Base-by-base conservation (phyloP, 257 asterid genomes). In the Fraxinus anomala region DNA sequence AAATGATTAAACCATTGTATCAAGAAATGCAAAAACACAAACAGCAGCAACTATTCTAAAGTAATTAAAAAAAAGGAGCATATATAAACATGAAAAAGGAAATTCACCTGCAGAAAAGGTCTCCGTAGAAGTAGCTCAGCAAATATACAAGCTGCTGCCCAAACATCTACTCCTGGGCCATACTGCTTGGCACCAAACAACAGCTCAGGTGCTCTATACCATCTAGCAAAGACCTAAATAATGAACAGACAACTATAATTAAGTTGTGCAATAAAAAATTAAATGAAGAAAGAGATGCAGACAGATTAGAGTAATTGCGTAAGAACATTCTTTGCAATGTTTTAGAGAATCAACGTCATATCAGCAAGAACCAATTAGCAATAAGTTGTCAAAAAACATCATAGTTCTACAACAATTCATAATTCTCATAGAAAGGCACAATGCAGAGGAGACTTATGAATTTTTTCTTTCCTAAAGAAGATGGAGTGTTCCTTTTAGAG, bases 111-210 rank as follows among this genome's bases (percentile, higher is more conserved):
- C 82, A 96, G 86, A 82, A 96, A 93, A 67, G 99, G 98, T 77
- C 96, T 88, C 4, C 98, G 96, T 73, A 96, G 80, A 77, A 96
- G 92, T 73, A 96, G 96, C 74, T 96, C 99, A 77, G 99, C 98
- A 87, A 96, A 91, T 86, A 96, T 96, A 88, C 99, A 96, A 44
- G 99, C 99, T 26, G 98, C 97, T 70, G 99, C 99, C 99, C 99
- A 96, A 26, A 96, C 93, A 74, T 96, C 99, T 67, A 96, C 98
- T 24, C 97, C 97, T 6, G 98, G 91, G 75, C 99, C 99, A 85
- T 96, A 96, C 80, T 96, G 98, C 86, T 92, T 96, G 70, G 98
- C 97, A 83, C 99, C 99, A 89, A 96, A 96, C 77, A 96, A 85
- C 79, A 96, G 87, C 88, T 96, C 99, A 17, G 99, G 99, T 30